Evolutionary conservation across 2,329 filamentous ascomycete species (phyloP).

Genomic region (Lithohypha guttulata): DNA sequence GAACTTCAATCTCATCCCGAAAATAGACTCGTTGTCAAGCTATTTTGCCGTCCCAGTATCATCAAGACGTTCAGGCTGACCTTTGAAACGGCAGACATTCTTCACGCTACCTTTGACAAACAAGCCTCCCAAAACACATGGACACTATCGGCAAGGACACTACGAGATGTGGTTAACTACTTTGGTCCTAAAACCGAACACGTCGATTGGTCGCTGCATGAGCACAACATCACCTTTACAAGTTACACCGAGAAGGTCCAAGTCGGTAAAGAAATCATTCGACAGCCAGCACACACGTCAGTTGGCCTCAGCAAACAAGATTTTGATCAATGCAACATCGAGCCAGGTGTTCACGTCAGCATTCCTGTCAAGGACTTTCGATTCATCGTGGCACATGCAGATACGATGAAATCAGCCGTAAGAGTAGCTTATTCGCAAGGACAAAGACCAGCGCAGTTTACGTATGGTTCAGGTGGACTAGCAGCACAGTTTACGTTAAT

Average conservation of each 20-base stretch:
- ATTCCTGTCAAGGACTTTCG: slow-evolving; percentile 58
- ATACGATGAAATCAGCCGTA: slow-evolving; percentile 44
- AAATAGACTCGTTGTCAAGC: slow-evolving; percentile 48
- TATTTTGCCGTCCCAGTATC: slow-evolving; percentile 53
- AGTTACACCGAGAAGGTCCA: slow-evolving; percentile 56
- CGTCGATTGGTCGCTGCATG: slow-evolving; percentile 50
- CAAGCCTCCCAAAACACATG: slow-evolving; percentile 46
- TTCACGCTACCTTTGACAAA: slow-evolving; percentile 54
- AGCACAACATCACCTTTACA: slow-evolving; percentile 49
- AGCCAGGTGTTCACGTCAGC: slow-evolving; percentile 50
- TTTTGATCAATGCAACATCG: slow-evolving; percentile 50
- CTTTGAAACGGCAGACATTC: slow-evolving; percentile 51
- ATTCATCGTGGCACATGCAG: slow-evolving; percentile 52
- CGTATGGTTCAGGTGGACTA: slow-evolving; percentile 46
- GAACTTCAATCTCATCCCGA: slow-evolving; percentile 46
- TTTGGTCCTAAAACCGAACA: slow-evolving; percentile 55
- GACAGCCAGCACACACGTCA: slow-evolving; percentile 54
- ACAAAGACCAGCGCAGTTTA: slow-evolving; percentile 49
- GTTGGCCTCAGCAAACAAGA: slow-evolving; percentile 52
- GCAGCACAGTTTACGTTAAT: slow-evolving; percentile 53
- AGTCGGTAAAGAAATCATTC: slow-evolving; percentile 54
- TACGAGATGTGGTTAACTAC: slow-evolving; percentile 53
- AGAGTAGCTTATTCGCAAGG: slow-evolving; percentile 50
- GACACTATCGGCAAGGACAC: slow-evolving; percentile 45
- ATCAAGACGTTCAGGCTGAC: slow-evolving; percentile 56